phyloP scores from a whole-genome alignment of 257 asterid genomes.

The Fraxinus cuspidata region DNA sequence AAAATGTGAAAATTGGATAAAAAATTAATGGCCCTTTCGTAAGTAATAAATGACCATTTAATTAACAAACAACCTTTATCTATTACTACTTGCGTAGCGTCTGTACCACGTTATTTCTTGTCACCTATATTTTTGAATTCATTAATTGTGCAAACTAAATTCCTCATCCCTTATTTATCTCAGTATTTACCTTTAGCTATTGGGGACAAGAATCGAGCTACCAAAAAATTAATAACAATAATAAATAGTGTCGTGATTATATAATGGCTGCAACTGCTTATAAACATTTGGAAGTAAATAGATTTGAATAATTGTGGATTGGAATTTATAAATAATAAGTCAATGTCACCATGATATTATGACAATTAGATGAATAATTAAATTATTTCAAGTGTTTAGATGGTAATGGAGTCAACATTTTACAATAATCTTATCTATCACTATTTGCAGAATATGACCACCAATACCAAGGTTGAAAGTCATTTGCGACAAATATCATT shows the following conservation, averaged over 20 bases:
- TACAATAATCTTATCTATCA: no score
- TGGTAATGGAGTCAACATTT: no score
- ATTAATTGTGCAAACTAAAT: neutral
- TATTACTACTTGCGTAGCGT: neutral
- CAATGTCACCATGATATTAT: neutral
- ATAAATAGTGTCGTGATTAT: no score
- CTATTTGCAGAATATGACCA: neutral
- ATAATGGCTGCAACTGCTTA: neutral
- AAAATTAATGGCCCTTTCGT: neutral
- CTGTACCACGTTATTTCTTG: neutral
- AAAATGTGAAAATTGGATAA: neutral
- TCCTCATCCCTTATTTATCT: no score
- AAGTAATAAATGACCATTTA: conserved; percentile 14
- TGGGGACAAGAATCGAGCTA: neutral
- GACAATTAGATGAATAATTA: neutral
- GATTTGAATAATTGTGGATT: neutral
- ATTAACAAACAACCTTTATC: neutral
- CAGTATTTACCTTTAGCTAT: neutral
- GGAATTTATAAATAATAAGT: neutral
- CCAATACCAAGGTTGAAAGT: no score
- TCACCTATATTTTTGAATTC: neutral
- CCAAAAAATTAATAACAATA: neutral
- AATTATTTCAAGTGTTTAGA: no score
- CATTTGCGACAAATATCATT: no score
- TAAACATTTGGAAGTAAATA: neutral